These are phyloP conservation scores for Cokeromyces recurvatus DNA, from an alignment of 371 early-diverging fungal genomes.

Conservation along the genomic window DNA sequence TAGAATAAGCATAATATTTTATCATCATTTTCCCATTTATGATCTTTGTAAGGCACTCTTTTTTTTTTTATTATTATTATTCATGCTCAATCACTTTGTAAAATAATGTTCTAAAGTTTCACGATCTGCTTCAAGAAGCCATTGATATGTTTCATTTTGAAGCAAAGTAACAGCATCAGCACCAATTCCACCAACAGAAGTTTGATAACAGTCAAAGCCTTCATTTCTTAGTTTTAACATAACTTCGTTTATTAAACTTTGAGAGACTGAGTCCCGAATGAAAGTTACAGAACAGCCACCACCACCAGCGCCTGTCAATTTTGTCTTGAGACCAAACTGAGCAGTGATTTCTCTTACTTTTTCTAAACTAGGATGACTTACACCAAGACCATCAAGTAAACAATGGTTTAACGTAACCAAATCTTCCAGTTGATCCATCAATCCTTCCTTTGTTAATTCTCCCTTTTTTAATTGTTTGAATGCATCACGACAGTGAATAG, in stretches of 20 bases:
- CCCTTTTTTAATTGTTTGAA: conserved; percentile 17
- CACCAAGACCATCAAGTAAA: conserved; percentile 71
- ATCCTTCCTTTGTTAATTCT: conserved; percentile 2
- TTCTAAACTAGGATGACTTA: conserved; percentile 82
- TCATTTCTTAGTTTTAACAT: conserved; percentile 38
- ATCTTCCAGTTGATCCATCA: conserved; percentile 44
- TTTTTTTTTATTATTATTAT: no score
- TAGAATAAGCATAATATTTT: no score
- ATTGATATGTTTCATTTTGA: conserved; percentile 15
- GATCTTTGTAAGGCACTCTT: no score
- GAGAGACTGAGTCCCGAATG: conserved; percentile 54
- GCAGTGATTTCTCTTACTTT: conserved; percentile 66
- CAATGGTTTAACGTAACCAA: conserved; percentile 83
- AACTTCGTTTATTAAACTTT: conserved; percentile 36
- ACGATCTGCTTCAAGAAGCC: conserved; percentile 26
- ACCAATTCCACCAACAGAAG: conserved; percentile 74
- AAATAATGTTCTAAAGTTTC: conserved; percentile 23
- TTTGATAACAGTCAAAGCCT: conserved; percentile 72
- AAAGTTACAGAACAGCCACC: conserved; percentile 92
- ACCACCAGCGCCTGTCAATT: conserved; percentile 97
- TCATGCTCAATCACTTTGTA: no score
- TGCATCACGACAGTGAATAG: conserved; percentile 47
- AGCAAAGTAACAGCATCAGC: conserved; percentile 37
- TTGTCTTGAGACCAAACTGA: conserved; percentile 62
- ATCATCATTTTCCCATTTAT: no score